phyloP scores from a whole-genome alignment of 164 flowering plant species.

The Litsea cubeba region DNA sequence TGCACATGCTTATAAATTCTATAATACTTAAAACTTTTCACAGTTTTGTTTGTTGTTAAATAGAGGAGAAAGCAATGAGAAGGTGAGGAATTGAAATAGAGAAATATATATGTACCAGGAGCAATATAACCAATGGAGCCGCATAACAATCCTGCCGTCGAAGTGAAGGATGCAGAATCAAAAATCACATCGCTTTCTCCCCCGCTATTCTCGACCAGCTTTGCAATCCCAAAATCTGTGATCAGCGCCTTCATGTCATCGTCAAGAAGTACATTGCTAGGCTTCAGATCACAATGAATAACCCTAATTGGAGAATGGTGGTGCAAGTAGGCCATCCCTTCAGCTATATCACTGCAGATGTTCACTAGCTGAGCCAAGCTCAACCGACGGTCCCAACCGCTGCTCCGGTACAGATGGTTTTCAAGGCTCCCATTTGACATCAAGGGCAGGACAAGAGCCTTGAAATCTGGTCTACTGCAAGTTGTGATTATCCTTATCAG shows the following conservation, averaged over 20 bases:
- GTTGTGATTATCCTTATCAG: slow-evolving; percentile 73
- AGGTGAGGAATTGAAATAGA: background rate
- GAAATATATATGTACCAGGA: slow-evolving; percentile 51
- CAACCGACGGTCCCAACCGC: slow-evolving; percentile 24
- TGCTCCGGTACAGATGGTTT: slow-evolving; percentile 54
- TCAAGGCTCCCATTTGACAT: slow-evolving; percentile 93
- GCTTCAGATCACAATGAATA: slow-evolving; percentile 85
- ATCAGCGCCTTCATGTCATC: slow-evolving; percentile 74
- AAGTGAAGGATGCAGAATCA: slow-evolving; percentile 44
- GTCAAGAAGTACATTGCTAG: slow-evolving; percentile 81
- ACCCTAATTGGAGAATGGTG: slow-evolving; percentile 68
- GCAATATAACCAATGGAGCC: slow-evolving; percentile 93
- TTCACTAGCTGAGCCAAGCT: slow-evolving; percentile 57
- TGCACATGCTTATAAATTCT: no score
- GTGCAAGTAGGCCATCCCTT: slow-evolving; percentile 83
- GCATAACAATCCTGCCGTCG: slow-evolving; percentile 69
- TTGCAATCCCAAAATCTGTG: slow-evolving; percentile 83
- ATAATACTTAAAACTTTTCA: no score
- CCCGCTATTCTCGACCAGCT: slow-evolving; percentile 35
- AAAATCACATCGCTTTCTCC: slow-evolving; percentile 17
- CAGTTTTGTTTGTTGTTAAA: no score
- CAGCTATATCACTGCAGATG: slow-evolving; percentile 78
- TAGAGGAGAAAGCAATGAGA: no score
- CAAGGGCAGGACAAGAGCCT: slow-evolving; percentile 79
- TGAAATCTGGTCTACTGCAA: slow-evolving; percentile 78